Percentiles rank a stretch among this genome's conserved stretches.
Evolutionary conservation across 78 protist genomes (phyloP).

Genomic region (Dictyostelium citrinum): DNA sequence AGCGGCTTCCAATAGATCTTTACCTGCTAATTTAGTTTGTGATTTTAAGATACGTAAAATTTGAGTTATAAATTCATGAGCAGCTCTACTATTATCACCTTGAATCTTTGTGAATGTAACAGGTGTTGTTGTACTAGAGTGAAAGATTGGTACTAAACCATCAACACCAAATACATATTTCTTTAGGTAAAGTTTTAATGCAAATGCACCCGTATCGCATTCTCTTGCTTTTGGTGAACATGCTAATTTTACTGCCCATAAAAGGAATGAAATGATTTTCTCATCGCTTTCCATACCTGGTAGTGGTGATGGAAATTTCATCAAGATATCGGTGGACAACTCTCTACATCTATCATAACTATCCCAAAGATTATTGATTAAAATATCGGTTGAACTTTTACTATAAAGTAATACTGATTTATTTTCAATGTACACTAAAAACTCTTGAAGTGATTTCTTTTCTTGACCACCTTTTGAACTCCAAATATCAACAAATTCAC

Average conservation of each 20-base stretch:
- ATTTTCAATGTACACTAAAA: neutral
- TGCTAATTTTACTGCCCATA: slow-evolving; percentile 39
- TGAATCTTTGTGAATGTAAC: neutral
- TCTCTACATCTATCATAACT: slow-evolving; percentile 70
- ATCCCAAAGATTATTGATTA: slow-evolving; percentile 78
- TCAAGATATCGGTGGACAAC: neutral
- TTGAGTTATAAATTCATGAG: slow-evolving; percentile 14
- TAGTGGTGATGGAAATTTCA: slow-evolving; percentile 61
- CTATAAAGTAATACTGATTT: neutral
- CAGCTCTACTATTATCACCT: neutral
- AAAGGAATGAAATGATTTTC: slow-evolving; percentile 15
- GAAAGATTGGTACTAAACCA: slow-evolving; percentile 37
- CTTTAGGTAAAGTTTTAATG: slow-evolving; percentile 23
- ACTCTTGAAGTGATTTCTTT: slow-evolving; percentile 2
- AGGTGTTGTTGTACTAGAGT: neutral
- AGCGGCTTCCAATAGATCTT: slow-evolving; percentile 58
- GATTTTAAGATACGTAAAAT: slow-evolving; percentile 24
- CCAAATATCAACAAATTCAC: slow-evolving; percentile 42
- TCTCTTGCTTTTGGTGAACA: slow-evolving; percentile 75
- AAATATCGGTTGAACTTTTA: neutral
- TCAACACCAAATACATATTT: slow-evolving; percentile 21
- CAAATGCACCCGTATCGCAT: slow-evolving; percentile 72
- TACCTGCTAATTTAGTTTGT: slow-evolving; percentile 27
- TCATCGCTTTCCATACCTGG: slow-evolving; percentile 53
- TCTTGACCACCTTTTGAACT: neutral